phyloP scores from a whole-genome alignment of 768 basidiomycete species.

The Tremella mesenterica region DNA sequence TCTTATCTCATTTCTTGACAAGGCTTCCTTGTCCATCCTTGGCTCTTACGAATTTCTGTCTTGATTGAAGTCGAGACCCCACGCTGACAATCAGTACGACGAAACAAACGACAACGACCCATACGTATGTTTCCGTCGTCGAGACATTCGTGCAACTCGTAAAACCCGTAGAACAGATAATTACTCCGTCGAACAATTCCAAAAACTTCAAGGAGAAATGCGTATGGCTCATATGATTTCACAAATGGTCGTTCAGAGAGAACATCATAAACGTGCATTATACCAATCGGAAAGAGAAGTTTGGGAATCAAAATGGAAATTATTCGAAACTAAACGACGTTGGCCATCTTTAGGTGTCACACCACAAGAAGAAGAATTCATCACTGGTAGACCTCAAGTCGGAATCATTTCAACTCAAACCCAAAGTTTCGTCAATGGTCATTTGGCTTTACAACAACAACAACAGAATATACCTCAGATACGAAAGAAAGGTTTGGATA shows the following conservation, averaged over 20 bases:
- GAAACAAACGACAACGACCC: constrained; percentile 84
- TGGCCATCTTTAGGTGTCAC: constrained; percentile 45
- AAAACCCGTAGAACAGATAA: constrained; percentile 89
- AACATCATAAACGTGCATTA: constrained; percentile 64
- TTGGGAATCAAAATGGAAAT: constrained; percentile 67
- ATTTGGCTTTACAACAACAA: constrained; percentile 7
- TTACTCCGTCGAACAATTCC: constrained; percentile 77
- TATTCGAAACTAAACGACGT: constrained; percentile 73
- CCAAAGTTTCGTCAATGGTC: constrained; percentile 4
- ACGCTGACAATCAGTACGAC: too few relatives aligned
- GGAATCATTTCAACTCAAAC: constrained; percentile 9
- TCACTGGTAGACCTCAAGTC: constrained; percentile 24
- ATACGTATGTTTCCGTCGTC: constrained; percentile 91
- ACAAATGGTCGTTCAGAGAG: constrained; percentile 59
- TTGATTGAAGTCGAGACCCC: too few relatives aligned
- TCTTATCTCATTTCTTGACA: background rate
- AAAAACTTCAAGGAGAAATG: constrained; percentile 70
- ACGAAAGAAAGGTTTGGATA: constrained; percentile 20
- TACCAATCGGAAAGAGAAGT: constrained; percentile 55
- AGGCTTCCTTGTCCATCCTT: background rate
- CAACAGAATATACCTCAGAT: constrained; percentile 17
- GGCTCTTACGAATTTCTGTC: too few relatives aligned
- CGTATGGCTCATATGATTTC: constrained; percentile 65
- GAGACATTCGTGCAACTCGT: constrained; percentile 85
- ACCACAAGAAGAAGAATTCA: constrained; percentile 45